Evolutionary conservation across 2,329 filamentous ascomycete species (phyloP), one percentile per base, ranked within the genome.

Genomic region (Epichloe brachyelytri): DNA sequence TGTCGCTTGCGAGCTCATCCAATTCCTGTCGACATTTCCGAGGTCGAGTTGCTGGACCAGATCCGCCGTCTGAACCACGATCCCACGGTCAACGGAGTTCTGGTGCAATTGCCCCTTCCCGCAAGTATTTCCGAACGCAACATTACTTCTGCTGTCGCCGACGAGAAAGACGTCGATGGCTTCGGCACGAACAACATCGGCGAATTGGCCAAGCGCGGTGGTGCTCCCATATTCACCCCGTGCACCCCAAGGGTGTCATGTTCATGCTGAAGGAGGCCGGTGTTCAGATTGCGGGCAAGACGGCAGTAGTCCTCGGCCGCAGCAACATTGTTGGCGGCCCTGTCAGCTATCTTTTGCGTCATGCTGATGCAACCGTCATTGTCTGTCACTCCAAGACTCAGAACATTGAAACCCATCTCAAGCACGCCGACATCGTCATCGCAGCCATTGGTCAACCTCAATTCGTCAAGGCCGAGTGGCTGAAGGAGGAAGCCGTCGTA

Each of bases 181-280:
- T 98, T 98, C 64, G 91, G 93, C 51, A 85, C 88, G 51, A 79
- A 78, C 63, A 98, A 96, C 72, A 96, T 98, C 65, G 93, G 93
- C 57, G 91, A 97, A 73, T 79, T 98, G 60, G 90, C 93, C 61
- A 98, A 98, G 78, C 83, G 89, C 60, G 91, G 93, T 48, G 93
- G 93, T 43, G 80, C 79, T 58, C 93, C 93, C 45, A 76, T 88
- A 55, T 98, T 98, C 71, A 80, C 86, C 43, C 93, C 93, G 45
- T 98, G 93, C 77, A 98, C 93, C 2, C 93, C 49, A 91, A 96
- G 73, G 93, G 93, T 63, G 87, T 96, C 63, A 97, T 98, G 90
- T 86, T 87, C 41, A 77, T 98, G 59, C 75, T 98, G 53, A 71
- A 88, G 65, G 87, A 93, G 67, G 82, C 85, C 19, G 90, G 89